Percentiles rank a stretch among this genome's conserved stretches.
These are phyloP conservation scores for Tulasnella sp. DNA, from an alignment of 768 basidiomycete species.

Conservation along the genomic window DNA sequence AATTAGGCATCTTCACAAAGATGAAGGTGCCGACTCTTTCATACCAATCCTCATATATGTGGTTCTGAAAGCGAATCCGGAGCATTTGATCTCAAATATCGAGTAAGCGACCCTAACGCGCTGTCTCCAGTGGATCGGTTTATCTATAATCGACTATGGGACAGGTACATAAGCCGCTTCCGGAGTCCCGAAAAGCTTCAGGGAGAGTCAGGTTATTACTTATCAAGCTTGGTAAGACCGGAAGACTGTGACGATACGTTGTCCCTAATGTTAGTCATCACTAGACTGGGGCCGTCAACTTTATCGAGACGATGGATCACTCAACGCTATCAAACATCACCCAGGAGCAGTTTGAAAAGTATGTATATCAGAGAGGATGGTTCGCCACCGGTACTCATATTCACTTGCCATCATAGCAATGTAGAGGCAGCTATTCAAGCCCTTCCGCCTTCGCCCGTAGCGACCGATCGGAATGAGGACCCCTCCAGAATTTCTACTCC, in stretches of 20 bases:
- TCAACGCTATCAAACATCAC: conserved; percentile 91
- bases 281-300: conserved; percentile 94
- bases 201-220: conserved; percentile 95
- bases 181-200: conserved; percentile 86
- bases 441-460: conserved; percentile 46
- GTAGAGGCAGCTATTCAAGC: conserved; percentile 64
- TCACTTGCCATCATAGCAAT: conserved; percentile 46
- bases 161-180: conserved; percentile 95
- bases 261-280: not conserved
- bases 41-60: conserved; percentile 93
- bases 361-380: conserved; percentile 36
- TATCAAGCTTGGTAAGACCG: conserved; percentile 82
- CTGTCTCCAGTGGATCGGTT: not conserved
- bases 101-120: conserved; percentile 58
- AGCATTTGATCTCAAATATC: conserved; percentile 90
- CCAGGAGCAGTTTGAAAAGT: conserved; percentile 90
- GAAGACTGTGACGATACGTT: not conserved
- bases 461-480: conserved; percentile 41
- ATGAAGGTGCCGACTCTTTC: conserved; percentile 92
- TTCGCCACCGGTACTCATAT: not conserved
- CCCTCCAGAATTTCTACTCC: conserved; percentile 44
- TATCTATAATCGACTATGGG: conserved; percentile 40
- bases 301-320: conserved; percentile 98
- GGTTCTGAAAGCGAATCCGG: conserved; percentile 91
- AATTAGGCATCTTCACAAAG: conserved; percentile 80